Evolutionary conservation across 768 basidiomycete species (phyloP).

Genomic region (Lactifluus volemus): DNA sequence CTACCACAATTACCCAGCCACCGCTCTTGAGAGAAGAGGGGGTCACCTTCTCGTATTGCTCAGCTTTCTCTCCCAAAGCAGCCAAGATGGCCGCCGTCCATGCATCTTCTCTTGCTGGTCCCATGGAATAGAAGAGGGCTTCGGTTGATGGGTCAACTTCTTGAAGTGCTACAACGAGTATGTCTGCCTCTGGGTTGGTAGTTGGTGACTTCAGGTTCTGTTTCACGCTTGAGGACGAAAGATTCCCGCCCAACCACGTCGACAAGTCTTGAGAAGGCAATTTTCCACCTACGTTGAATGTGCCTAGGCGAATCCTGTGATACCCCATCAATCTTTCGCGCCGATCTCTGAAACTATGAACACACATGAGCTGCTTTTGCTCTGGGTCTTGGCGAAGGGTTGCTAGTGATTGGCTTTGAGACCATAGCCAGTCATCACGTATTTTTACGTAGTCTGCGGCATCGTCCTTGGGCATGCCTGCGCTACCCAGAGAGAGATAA

Average conservation of each 20-base stretch:
- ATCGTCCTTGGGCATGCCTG: conserved; percentile 59
- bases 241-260: conserved; percentile 44
- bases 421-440: conserved; percentile 53
- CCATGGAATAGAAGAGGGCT: conserved; percentile 63
- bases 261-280: conserved; percentile 64
- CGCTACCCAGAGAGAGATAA: conserved; percentile 50
- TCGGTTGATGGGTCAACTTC: conserved; percentile 74
- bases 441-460: conserved; percentile 46
- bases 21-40: not conserved
- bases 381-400: conserved; percentile 6
- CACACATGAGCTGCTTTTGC: conserved; percentile 15
- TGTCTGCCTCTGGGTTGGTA: conserved; percentile 42
- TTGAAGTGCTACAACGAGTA: conserved; percentile 72
- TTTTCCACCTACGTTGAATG: conserved; percentile 82
- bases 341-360: conserved; percentile 2
- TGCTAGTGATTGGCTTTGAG: conserved; percentile 9
- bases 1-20: not conserved
- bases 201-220: not conserved
- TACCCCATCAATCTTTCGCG: not conserved
- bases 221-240: not conserved
- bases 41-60: conserved; percentile 56
- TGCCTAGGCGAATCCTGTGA: conserved; percentile 57
- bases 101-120: conserved; percentile 55
- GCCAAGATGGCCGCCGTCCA: conserved; percentile 64
- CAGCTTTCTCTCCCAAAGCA: conserved; percentile 57